Conservation (phyloP, 2,329 filamentous ascomycete genomes). For the Pestalotiopsis sp. region DNA sequence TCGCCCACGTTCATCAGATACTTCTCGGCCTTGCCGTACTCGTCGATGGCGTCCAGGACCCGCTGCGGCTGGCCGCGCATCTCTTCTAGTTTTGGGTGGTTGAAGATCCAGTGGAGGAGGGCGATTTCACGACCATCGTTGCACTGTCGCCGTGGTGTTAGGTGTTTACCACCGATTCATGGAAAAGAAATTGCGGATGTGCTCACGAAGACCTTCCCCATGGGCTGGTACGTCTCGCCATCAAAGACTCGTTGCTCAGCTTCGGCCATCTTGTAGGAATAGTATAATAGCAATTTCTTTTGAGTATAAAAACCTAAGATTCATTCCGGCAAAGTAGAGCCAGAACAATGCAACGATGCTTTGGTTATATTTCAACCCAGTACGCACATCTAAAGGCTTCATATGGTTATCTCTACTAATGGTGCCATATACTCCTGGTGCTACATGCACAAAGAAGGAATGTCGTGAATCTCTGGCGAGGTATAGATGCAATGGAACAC, state of each 20-base stretch:
- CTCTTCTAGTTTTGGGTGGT: conserved; percentile 60
- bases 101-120: conserved; percentile 71
- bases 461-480: background rate
- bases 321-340: background rate
- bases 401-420: background rate
- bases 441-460: background rate
- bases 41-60: conserved; percentile 72
- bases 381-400: too few species aligned
- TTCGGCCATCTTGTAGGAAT: background rate
- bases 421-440: background rate
- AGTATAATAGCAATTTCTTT: background rate
- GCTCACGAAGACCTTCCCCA: background rate
- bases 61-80: conserved; percentile 67
- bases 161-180: background rate
- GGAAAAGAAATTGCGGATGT: background rate
- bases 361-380: too few species aligned
- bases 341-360: too few species aligned
- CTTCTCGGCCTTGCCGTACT: conserved; percentile 66
- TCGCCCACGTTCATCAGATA: conserved; percentile 82
- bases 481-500: background rate
- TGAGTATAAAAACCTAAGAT: too few species aligned
- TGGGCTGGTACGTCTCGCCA: background rate
- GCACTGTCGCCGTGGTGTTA: conserved; percentile 39
- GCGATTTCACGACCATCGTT: conserved; percentile 77
- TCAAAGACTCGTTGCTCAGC: background rate